phyloP scores from a whole-genome alignment of 495 filamentous ascomycete species.

The Bacidia gigantensis region DNA sequence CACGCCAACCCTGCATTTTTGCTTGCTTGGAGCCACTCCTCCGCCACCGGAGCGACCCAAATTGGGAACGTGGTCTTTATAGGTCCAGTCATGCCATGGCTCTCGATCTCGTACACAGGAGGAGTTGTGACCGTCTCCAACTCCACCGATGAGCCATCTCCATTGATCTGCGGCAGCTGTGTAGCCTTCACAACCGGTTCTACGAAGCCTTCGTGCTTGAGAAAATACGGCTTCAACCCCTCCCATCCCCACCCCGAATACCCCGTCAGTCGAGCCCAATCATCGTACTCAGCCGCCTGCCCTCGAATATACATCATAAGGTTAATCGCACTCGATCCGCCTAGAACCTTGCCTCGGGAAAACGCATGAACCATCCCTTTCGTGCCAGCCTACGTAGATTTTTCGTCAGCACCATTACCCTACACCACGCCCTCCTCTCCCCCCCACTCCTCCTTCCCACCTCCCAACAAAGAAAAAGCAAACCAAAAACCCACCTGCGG shows the following conservation, averaged over 20 bases:
- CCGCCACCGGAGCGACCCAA: slow-evolving; percentile 17
- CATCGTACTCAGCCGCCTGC: slow-evolving; percentile 27
- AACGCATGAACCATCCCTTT: slow-evolving; percentile 8
- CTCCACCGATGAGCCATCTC: neutral
- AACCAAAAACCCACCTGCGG: slow-evolving; percentile 10
- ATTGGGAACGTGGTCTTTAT: slow-evolving; percentile 24
- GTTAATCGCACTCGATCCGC: slow-evolving; percentile 38
- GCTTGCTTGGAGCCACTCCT: slow-evolving; percentile 20
- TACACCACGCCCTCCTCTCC: neutral
- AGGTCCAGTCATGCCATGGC: slow-evolving; percentile 22
- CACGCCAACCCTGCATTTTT: slow-evolving; percentile 14
- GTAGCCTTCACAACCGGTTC: slow-evolving; percentile 7
- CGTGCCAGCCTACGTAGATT: slow-evolving; percentile 2
- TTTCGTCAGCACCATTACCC: neutral
- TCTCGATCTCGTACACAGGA: slow-evolving; percentile 8
- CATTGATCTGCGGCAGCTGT: neutral
- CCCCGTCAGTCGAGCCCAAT: slow-evolving; percentile 32
- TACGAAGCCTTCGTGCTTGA: slow-evolving; percentile 20
- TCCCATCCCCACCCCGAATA: slow-evolving; percentile 33
- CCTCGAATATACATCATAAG: slow-evolving; percentile 27
- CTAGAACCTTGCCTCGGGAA: slow-evolving; percentile 40
- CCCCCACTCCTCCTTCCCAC: too few relatives aligned
- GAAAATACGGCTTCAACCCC: slow-evolving; percentile 30
- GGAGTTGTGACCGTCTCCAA: neutral
- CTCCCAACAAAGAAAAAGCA: neutral